Base-by-base conservation (phyloP, 139 green algal genomes). In the Asterochloris erici region DNA sequence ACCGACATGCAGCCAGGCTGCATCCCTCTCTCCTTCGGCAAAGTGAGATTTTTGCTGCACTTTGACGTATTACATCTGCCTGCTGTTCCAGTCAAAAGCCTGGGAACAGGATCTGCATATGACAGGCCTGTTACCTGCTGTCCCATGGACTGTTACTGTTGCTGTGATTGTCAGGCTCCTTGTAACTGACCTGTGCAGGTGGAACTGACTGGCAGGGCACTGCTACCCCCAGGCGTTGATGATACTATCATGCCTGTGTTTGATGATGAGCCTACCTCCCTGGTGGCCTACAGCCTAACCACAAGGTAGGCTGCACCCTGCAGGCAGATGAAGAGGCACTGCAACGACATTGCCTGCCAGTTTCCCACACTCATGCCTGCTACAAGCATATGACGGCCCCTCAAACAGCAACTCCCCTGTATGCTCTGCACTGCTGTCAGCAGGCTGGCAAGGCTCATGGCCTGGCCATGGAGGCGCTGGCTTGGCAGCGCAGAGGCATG, bases 271-370 rank as follows among this genome's bases (percentile, higher is more conserved):
- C 93, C 93, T 16, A 96, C 93, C 61, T 95, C 90, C 66, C 88
- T 96, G 28, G 88, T 96, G 29, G 90, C 94, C 19, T 95, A 96
- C 85, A 90, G 90, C n/a, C 84, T 98, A 62, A 88, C 88, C n/a
- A 92, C 88, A 19, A 84, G 79, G 87, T 88, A 29, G 73, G 83
- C 63, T 14, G 24, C 28, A 15, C 9, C 15, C 15, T 27, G 2
- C 38, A 54, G 38, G 38, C 38, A 54, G 6, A 54, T 10, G 2
- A 6, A 54, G 38, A 54, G 38, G 38, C 38, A 54, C 38, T 54
- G 38, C 38, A 54, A 54, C 4, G 38, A 54, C 38, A 54, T 54
- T 54, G 38, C 38, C 38, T 54, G 38, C 38, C 6, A 6, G 2
- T 6, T 54, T 54, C 6, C 38, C 38, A 54, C 38, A 54, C 38